These are phyloP conservation scores for Mesembryanthemum crystallinum DNA, from an alignment of 148 eudicot species.

Conservation along the genomic window DNA sequence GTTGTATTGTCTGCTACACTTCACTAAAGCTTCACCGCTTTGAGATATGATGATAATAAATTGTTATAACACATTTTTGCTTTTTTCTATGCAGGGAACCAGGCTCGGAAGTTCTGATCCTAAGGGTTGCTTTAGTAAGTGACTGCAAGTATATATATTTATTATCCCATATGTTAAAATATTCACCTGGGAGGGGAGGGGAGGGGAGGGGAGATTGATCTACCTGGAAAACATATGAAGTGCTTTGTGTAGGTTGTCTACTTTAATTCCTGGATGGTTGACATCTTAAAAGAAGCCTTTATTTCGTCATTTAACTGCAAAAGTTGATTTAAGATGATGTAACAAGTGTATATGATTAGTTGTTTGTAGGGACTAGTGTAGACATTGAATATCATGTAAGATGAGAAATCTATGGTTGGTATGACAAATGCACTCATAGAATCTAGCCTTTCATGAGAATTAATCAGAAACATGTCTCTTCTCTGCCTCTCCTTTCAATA, in stretches of 20 bases:
- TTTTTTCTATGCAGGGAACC: constrained; percentile 66
- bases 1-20: neutral
- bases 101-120: constrained; percentile 99
- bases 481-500: neutral
- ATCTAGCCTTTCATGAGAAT: neutral
- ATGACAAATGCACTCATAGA: too few relatives aligned
- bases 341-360: too few relatives aligned
- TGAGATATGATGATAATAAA: neutral
- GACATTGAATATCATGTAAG: too few relatives aligned
- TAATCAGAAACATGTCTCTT: neutral
- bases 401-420: too few relatives aligned
- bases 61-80: neutral
- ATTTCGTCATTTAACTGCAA: too few relatives aligned
- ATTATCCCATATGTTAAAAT: neutral
- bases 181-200: too few relatives aligned
- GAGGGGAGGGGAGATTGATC: neutral
- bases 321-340: too few relatives aligned
- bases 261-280: too few relatives aligned
- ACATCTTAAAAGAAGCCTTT: too few relatives aligned
- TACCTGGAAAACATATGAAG: neutral
- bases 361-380: too few relatives aligned
- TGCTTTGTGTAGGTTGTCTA: neutral
- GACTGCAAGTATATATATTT: constrained; percentile 8
- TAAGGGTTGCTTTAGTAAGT: constrained; percentile 97
- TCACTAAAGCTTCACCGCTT: neutral